Evolutionary conservation across 768 basidiomycete species (phyloP).

Genomic region (Amanita exitialis): DNA sequence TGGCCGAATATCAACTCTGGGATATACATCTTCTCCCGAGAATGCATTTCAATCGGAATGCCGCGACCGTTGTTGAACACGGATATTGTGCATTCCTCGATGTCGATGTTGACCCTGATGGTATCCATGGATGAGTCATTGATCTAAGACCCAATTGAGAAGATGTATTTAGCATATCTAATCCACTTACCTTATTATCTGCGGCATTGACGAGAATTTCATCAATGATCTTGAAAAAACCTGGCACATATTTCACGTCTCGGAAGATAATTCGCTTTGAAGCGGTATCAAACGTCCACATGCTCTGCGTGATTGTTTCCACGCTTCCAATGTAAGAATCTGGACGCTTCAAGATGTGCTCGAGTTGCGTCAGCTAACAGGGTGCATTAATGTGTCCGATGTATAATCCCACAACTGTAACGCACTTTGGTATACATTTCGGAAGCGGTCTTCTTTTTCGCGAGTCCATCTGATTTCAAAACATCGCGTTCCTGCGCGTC

Average conservation of each 20-base stretch:
- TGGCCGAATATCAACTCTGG: slow-evolving; percentile 97
- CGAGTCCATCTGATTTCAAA: slow-evolving; percentile 15
- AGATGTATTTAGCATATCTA: not conserved
- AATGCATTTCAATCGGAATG: slow-evolving; percentile 95
- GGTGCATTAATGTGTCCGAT: not conserved
- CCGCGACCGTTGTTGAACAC: slow-evolving; percentile 94
- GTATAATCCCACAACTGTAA: slow-evolving; percentile 2
- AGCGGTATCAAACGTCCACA: slow-evolving; percentile 92
- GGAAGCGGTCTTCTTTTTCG: slow-evolving; percentile 81
- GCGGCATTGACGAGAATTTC: slow-evolving; percentile 99
- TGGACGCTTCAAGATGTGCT: slow-evolving; percentile 87
- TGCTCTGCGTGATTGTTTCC: slow-evolving; percentile 72
- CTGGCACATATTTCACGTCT: slow-evolving; percentile 88
- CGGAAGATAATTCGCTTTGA: slow-evolving; percentile 76
- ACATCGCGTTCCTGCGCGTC: slow-evolving; percentile 30
- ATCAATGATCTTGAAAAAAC: slow-evolving; percentile 99
- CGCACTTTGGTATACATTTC: slow-evolving; percentile 86
- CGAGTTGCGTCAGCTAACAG: slow-evolving; percentile 79
- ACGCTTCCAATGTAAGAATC: slow-evolving; percentile 97
- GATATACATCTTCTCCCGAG: slow-evolving; percentile 87
- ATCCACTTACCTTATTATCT: slow-evolving; percentile 80
- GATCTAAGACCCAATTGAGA: slow-evolving; percentile 40
- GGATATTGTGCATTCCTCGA: slow-evolving; percentile 77
- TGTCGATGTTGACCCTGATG: slow-evolving; percentile 80
- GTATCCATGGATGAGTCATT: slow-evolving; percentile 89